Conservation (phyloP, 2,329 filamentous ascomycete species). For the Davidsoniella virescens region DNA sequence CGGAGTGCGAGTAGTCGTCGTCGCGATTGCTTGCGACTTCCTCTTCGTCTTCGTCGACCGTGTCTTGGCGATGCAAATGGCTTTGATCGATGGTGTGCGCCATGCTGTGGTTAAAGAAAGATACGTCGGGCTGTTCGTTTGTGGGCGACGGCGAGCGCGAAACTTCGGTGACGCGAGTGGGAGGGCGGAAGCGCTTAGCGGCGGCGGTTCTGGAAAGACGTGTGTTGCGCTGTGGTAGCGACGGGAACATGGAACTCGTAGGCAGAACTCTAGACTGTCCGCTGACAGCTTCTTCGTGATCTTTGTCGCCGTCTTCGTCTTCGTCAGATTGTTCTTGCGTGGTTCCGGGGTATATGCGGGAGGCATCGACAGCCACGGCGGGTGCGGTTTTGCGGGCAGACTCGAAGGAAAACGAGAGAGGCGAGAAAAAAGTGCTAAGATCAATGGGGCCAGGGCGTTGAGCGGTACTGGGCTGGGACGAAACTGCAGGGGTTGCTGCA, state of each 20-base stretch:
- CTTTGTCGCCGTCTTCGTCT: not conserved
- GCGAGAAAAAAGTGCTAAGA: constrained; percentile 40
- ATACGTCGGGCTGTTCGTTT: constrained; percentile 3
- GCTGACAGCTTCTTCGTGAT: constrained; percentile 3
- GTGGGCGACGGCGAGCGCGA: not conserved
- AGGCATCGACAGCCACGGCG: constrained; percentile 9
- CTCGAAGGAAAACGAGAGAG: constrained; percentile 22
- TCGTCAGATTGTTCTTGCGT: constrained; percentile 5
- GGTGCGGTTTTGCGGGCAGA: constrained; percentile 12
- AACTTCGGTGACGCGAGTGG: not conserved
- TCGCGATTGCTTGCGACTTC: not conserved
- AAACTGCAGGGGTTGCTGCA: not conserved
- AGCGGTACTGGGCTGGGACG: not conserved
- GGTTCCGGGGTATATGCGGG: constrained; percentile 4
- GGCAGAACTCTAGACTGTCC: constrained; percentile 15
- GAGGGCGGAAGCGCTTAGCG: not conserved
- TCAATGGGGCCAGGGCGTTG: constrained; percentile 23
- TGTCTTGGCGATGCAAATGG: constrained; percentile 1
- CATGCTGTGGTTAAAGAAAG: constrained; percentile 11
- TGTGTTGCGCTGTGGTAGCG: constrained; percentile 17
- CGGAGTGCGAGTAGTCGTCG: not conserved
- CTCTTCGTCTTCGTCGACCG: not conserved
- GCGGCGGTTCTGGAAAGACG: not conserved
- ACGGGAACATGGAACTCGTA: constrained; percentile 27
- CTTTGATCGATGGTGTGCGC: constrained; percentile 12